phyloP scores from a whole-genome alignment of 139 green algal species.

The Coelastrella sp. region DNA sequence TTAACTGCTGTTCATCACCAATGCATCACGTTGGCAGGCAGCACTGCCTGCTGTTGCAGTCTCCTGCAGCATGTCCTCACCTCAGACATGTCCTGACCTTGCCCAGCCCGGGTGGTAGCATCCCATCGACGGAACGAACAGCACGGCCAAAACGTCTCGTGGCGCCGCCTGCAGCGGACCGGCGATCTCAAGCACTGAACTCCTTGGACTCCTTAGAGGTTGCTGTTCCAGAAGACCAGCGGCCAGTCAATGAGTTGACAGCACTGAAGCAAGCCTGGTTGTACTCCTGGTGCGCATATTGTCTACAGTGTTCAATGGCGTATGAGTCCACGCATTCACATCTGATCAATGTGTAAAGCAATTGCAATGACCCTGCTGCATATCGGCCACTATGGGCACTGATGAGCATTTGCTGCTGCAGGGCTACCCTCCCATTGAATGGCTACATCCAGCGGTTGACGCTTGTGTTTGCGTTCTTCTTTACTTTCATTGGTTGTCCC shows the following conservation, averaged over 20 bases:
- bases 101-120: too few species aligned
- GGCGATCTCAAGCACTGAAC: not conserved
- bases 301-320: too few species aligned
- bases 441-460: slow-evolving; percentile 72
- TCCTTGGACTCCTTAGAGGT: slow-evolving; percentile 67
- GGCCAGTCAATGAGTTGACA: slow-evolving; percentile 86
- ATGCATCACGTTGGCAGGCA: not conserved
- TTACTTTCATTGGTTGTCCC: slow-evolving; percentile 74
- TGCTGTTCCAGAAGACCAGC: slow-evolving; percentile 82
- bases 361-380: too few species aligned
- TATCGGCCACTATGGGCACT: too few species aligned
- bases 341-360: too few species aligned
- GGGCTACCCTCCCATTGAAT: slow-evolving; percentile 70
- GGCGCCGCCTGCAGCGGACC: slow-evolving; percentile 19
- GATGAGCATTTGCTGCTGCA: not conserved
- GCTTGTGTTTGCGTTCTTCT: slow-evolving; percentile 66
- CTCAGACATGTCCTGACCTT: too few species aligned
- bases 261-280: slow-evolving; percentile 77
- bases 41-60: not conserved
- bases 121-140: not conserved
- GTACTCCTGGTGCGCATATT: slow-evolving; percentile 80
- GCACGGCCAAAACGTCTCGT: not conserved
- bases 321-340: too few species aligned
- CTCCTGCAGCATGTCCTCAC: not conserved
- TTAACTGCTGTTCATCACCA: not conserved